These are phyloP conservation scores for Mortierella sp. DNA, from an alignment of 371 early-diverging fungal genomes.

Conservation along the genomic window DNA sequence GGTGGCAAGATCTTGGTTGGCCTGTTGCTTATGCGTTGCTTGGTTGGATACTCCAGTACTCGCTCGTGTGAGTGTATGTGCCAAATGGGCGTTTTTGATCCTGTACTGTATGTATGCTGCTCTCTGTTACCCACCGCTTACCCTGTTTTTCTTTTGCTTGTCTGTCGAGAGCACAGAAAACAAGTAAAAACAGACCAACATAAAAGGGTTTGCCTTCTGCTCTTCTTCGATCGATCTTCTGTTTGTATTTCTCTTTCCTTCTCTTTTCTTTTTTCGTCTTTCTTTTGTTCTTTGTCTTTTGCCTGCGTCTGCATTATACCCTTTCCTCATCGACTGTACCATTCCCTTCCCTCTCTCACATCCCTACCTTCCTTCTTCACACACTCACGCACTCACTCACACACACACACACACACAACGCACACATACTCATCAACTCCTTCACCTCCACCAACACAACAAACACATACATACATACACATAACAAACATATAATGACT, in stretches of 20 bases:
- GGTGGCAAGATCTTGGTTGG: neutral
- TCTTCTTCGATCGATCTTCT: neutral
- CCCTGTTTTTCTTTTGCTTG: neutral
- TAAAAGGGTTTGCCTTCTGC: neutral
- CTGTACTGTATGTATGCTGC: neutral
- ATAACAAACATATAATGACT: constrained; percentile 19
- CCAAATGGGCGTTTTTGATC: neutral
- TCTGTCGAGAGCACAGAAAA: neutral
- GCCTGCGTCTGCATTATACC: constrained; percentile 1
- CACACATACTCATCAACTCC: neutral
- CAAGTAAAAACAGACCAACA: neutral
- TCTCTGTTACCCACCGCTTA: neutral
- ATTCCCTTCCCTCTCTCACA: neutral
- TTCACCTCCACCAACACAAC: neutral
- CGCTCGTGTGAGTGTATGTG: neutral
- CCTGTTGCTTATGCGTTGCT: neutral
- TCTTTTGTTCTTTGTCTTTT: constrained; percentile 5
- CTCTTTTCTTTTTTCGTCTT: neutral
- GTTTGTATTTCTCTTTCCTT: neutral
- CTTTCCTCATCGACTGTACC: constrained; percentile 3
- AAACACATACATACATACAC: neutral
- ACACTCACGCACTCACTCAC: neutral
- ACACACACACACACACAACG: neutral
- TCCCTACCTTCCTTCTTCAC: neutral
- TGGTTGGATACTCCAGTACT: neutral